A percentile compares a stretch with the other conserved stretches of the same genome.
phyloP scores from a whole-genome alignment of 768 basidiomycete species.

The Psilocybe tampanensis region DNA sequence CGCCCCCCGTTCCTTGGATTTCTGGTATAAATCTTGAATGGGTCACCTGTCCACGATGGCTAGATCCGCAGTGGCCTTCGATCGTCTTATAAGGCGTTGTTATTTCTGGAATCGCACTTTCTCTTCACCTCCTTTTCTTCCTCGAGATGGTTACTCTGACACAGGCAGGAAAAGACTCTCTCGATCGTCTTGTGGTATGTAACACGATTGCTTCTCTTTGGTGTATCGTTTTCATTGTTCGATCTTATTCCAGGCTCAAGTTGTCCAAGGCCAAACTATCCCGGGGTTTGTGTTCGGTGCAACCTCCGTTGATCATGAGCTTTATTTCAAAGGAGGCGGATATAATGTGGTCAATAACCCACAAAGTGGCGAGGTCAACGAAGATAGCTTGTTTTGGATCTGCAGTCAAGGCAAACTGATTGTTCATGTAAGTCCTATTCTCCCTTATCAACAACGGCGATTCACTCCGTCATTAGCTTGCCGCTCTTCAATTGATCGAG shows the following conservation, averaged over 20 bases:
- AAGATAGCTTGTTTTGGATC: constrained; percentile 36
- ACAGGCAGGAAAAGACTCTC: too few relatives aligned
- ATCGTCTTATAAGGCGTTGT: too few relatives aligned
- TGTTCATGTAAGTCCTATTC: constrained; percentile 25
- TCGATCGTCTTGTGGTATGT: too few relatives aligned
- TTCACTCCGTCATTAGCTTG: constrained; percentile 18
- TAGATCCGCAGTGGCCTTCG: too few relatives aligned
- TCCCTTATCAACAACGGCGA: background rate
- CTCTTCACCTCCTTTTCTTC: too few relatives aligned
- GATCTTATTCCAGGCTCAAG: constrained; percentile 9
- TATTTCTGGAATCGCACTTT: too few relatives aligned
- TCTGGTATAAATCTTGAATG: too few relatives aligned
- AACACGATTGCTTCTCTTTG: background rate
- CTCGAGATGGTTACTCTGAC: too few relatives aligned
- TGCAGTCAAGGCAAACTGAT: constrained; percentile 38
- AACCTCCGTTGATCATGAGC: constrained; percentile 24
- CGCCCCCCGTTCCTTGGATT: too few relatives aligned
- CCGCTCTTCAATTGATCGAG: constrained; percentile 27
- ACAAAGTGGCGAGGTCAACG: constrained; percentile 23
- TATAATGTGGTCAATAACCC: constrained; percentile 25
- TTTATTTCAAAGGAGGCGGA: constrained; percentile 29
- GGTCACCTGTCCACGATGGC: too few relatives aligned
- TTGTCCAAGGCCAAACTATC: constrained; percentile 9
- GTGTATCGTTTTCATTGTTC: too few relatives aligned
- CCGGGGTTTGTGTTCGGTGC: constrained; percentile 22